Evolutionary conservation across 257 asterid genomes (phyloP).

Genomic region (Forsythia suspensa): DNA sequence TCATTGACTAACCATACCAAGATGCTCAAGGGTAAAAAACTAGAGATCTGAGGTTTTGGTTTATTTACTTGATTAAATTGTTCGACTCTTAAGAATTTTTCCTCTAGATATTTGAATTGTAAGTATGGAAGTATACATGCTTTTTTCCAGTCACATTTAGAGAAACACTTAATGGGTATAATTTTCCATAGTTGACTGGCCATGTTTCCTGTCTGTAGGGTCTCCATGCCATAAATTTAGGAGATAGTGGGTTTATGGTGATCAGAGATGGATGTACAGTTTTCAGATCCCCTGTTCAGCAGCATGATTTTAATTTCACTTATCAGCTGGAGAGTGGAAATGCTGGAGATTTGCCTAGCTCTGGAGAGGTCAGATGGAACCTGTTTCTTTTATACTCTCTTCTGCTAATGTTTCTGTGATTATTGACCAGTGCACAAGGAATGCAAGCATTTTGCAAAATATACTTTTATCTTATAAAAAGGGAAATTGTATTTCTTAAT

Average conservation of each 20-base stretch:
- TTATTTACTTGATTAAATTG: constrained; percentile 8
- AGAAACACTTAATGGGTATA: background rate
- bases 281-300: constrained; percentile 85
- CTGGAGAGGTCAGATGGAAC: constrained; percentile 71
- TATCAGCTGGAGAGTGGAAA: constrained; percentile 86
- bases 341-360: constrained; percentile 85
- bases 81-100: background rate
- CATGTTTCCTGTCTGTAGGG: constrained; percentile 46
- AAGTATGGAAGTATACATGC: background rate
- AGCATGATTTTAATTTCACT: constrained; percentile 94
- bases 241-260: constrained; percentile 97
- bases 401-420: constrained; percentile 6
- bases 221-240: constrained; percentile 85
- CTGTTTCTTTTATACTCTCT: background rate
- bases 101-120: background rate
- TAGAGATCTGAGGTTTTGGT: background rate
- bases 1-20: background rate
- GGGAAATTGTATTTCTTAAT: background rate
- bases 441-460: background rate
- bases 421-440: background rate
- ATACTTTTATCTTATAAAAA: background rate
- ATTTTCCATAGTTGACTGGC: background rate
- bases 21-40: background rate
- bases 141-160: background rate
- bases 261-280: constrained; percentile 84